phyloP scores from a whole-genome alignment of 768 basidiomycete species.

The Clavulina sp. region DNA sequence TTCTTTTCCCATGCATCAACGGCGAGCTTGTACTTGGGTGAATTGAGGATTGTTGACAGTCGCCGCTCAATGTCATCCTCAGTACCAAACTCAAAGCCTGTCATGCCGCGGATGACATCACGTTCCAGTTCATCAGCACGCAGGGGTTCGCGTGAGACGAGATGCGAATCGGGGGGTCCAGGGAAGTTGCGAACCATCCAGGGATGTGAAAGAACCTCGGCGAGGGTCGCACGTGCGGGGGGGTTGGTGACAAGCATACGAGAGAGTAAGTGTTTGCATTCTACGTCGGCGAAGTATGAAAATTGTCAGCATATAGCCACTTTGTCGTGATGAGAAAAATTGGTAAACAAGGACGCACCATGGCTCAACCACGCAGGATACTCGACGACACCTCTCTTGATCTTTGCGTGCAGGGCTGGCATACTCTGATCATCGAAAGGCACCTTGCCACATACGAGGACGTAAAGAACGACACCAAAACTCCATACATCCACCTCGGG shows the following conservation, averaged over 20 bases:
- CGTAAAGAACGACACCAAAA: constrained; percentile 95
- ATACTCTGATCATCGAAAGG: constrained; percentile 99
- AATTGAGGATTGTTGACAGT: constrained; percentile 53
- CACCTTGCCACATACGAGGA: constrained; percentile 95
- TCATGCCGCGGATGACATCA: constrained; percentile 77
- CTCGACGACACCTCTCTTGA: constrained; percentile 91
- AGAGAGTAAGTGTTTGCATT: constrained; percentile 85
- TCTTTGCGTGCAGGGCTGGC: constrained; percentile 98
- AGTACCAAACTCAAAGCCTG: constrained; percentile 89
- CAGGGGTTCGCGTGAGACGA: constrained; percentile 78
- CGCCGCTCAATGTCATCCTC: constrained; percentile 70
- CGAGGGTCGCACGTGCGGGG: constrained; percentile 57
- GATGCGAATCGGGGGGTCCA: constrained; percentile 64
- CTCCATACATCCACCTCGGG: constrained; percentile 99
- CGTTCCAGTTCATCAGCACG: constrained; percentile 77
- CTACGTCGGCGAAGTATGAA: constrained; percentile 27
- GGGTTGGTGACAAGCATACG: constrained; percentile 96
- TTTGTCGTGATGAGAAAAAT: background rate
- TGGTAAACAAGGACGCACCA: constrained; percentile 33
- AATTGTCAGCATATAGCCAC: background rate
- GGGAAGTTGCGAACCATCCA: constrained; percentile 86
- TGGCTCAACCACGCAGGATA: constrained; percentile 94
- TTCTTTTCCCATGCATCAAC: constrained; percentile 60
- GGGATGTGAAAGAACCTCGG: constrained; percentile 73
- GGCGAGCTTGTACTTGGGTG: constrained; percentile 57